phyloP scores from a whole-genome alignment of 2,329 filamentous ascomycete genomes.

The Aureobasidium leucospermi region DNA sequence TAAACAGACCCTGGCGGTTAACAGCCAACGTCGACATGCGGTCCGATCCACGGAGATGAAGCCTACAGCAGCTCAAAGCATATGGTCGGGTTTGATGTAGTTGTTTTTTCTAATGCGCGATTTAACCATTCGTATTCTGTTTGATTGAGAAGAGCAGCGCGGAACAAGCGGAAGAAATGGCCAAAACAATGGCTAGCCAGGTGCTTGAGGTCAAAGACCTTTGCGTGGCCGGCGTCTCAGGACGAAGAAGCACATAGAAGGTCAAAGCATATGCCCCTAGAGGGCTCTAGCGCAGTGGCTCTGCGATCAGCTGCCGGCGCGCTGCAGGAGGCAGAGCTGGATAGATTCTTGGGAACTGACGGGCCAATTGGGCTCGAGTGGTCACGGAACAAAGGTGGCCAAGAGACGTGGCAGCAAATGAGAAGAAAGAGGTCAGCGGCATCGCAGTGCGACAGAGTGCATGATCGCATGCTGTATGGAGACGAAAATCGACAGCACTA shows the following conservation, averaged over 20 bases:
- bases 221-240: constrained; percentile 2
- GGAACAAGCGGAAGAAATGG: constrained; percentile 1
- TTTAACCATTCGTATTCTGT: background rate
- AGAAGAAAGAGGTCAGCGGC: background rate
- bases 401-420: background rate
- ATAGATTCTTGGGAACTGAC: background rate
- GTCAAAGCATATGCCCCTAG: constrained; percentile 6
- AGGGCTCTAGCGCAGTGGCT: constrained; percentile 5
- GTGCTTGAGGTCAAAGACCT: background rate
- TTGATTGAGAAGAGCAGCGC: background rate
- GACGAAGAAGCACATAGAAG: constrained; percentile 10
- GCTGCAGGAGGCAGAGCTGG: background rate
- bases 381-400: background rate
- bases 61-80: background rate
- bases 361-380: constrained; percentile 1
- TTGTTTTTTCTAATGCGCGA: constrained; percentile 2
- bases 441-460: background rate
- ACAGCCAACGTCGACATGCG: background rate
- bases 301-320: constrained; percentile 4
- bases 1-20: background rate
- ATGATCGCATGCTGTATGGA: constrained; percentile 3
- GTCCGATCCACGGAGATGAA: background rate
- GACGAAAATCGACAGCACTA: constrained; percentile 2
- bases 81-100: background rate
- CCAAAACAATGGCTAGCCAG: background rate